Evolutionary conservation across 768 basidiomycete species (phyloP), one percentile per base, ranked within the genome.

Genomic region (Hygrocybe punicea): DNA sequence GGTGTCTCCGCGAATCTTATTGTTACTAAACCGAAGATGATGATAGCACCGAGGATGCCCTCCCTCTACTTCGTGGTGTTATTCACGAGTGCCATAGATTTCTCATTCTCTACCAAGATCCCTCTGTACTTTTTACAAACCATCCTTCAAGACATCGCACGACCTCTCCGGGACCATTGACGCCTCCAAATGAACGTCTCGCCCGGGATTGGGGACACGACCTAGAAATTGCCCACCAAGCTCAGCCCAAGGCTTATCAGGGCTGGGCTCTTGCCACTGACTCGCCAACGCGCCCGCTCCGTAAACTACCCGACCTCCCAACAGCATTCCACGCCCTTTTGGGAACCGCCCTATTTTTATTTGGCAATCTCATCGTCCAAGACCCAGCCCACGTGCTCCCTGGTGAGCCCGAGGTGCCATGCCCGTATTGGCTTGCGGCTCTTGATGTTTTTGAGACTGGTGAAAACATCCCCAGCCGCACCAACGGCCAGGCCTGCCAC

Each of bases 51-150:
- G 21, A 13, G 2, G 81, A 82, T 49, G 78, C 82, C 1, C 70
- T 85, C 6, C 76, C 82, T 1, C 73, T 85, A 9, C 69, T 87
- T 44, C 78, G 86, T 29, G 85, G 79, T 5, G 81, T 86, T 50
- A 78, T 87, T 4, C 83, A 86, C 61, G 84, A 86, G 66, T 86
- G 84, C 67, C 82, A 84, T 67, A 78, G 82, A n/a, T 84, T 86
- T 60, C 73, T 85, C 54, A 60, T 75, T 25, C 68, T 70, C 25
- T 81, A 81, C 63, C 73, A 78, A 11, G 84, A 88, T 60, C 85
- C 84, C 1, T 83, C 81, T 19, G 69, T 76, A 16, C 65, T 86
- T 19, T 84, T 79, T 60, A 53, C 71, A 5, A 70, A 58, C 46
- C 66, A 47, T 9, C 55, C 55, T n/a, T 24, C 51, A 11, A 35